These are phyloP conservation scores for Raphanus raphanistrum DNA, from an alignment of 345 rosid genomes.

Conservation along the genomic window DNA sequence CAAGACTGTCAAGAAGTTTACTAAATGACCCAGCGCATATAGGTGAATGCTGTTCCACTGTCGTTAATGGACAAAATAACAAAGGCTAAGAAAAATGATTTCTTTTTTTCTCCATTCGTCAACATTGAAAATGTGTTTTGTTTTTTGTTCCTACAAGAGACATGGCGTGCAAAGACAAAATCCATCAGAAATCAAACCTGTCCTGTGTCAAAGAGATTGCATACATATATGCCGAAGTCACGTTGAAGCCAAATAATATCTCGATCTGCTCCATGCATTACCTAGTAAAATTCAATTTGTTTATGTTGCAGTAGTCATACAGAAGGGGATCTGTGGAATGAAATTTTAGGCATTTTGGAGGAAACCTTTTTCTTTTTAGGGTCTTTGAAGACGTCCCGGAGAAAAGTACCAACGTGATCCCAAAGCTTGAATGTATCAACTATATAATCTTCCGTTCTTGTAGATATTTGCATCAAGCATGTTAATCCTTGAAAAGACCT, in stretches of 20 bases:
- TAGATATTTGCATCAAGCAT: constrained; percentile 96
- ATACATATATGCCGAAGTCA: constrained; percentile 92
- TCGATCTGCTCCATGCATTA: constrained; percentile 97
- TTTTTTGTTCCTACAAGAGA: background rate
- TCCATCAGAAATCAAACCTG: constrained; percentile 57
- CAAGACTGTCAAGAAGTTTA: background rate
- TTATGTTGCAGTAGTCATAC: constrained; percentile 29
- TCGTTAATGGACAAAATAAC: background rate
- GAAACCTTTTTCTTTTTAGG: constrained; percentile 86
- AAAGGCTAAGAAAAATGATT: background rate
- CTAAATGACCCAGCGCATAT: background rate
- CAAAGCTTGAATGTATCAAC: constrained; percentile 87
- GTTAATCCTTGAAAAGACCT: constrained; percentile 95
- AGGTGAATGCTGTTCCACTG: constrained; percentile 1
- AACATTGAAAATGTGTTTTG: background rate
- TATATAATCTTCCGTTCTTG: constrained; percentile 84
- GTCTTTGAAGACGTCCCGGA: constrained; percentile 88
- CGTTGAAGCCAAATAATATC: constrained; percentile 96
- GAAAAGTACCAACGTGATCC: constrained; percentile 75
- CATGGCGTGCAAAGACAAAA: background rate
- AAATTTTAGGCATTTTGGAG: background rate
- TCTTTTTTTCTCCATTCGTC: background rate
- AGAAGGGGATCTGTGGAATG: background rate
- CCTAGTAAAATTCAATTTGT: constrained; percentile 52
- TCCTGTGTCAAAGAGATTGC: constrained; percentile 98